Evolutionary conservation across 345 rosid genomes (phyloP), one percentile per base, ranked within the genome.

Genomic region (Populus euphratica): DNA sequence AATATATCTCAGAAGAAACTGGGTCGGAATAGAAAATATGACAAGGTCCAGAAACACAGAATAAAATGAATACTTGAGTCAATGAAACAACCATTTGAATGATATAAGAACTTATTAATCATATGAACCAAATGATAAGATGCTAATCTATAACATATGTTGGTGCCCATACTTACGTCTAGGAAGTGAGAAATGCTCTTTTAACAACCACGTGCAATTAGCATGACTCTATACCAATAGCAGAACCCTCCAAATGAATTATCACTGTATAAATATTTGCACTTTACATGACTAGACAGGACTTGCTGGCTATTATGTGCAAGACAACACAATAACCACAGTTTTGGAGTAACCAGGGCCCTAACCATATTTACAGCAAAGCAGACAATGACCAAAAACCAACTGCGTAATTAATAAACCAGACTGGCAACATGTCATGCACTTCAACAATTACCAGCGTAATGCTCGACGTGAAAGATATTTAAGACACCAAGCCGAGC

Each of bases 1-100:
- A 59, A 18, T 52, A 68, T 11, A 76, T 69, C 79, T 67, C 73
- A 52, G 67, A 52, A 68, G 21, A 59, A 39, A 39, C 21, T 41
- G 65, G 21, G 52, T 64, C 44, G 38, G 31, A 76, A 70, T n/a
- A 3, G 31, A 67, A 65, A 73, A 47, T 14, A 18, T 9, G 27
- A 29, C 11, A 36, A 50, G 8, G 31, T 62, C 29, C 39, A 73
- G 52, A 35, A 61, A 50, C 56, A 39, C 66, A 72, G 13, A 11
- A 44, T n/a, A 38, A 73, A 54, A 6, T 6, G 21, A 25, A 4
- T 54, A 5, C 47, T 72, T 54, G 61, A 20, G 23, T 61, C 7
- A 14, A 21, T 33, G 23, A 72, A 50, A 17, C 59, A 70, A 9
- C 56, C 8, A 35, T 44, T 11, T 23, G 31, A 54, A 54, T 54